phyloP scores from a whole-genome alignment of 495 filamentous ascomycete genomes.

The Penicillium lagena region DNA sequence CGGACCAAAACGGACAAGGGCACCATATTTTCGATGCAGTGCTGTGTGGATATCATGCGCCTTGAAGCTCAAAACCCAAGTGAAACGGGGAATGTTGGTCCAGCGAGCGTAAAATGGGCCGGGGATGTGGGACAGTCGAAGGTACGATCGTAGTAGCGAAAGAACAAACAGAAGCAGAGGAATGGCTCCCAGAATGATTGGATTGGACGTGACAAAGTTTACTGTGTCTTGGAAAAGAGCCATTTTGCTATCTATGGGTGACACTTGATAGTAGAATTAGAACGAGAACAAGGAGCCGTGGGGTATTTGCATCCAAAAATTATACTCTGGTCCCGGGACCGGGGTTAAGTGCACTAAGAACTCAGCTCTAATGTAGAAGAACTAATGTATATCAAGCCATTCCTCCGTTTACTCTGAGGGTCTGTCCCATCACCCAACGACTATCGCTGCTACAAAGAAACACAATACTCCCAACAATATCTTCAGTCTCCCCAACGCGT shows the following conservation, averaged over 20 bases:
- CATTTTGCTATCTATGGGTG: too few relatives aligned
- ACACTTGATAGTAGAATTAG: too few relatives aligned
- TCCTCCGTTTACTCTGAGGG: constrained; percentile 54
- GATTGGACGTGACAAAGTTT: too few relatives aligned
- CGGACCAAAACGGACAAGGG: constrained; percentile 50
- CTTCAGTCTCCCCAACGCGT: constrained; percentile 53
- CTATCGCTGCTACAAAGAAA: constrained; percentile 47
- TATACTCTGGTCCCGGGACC: too few relatives aligned
- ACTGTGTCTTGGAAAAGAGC: too few relatives aligned
- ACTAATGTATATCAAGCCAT: constrained; percentile 8
- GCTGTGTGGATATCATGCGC: constrained; percentile 21
- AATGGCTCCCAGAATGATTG: too few relatives aligned
- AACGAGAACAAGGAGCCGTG: too few relatives aligned
- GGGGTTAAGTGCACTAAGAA: too few relatives aligned
- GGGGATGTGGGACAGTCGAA: constrained; percentile 19
- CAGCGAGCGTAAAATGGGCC: constrained; percentile 34
- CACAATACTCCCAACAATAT: constrained; percentile 51
- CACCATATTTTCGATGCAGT: constrained; percentile 44
- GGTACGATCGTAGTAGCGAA: background rate
- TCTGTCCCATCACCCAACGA: constrained; percentile 62
- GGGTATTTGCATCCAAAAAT: too few relatives aligned
- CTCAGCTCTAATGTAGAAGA: too few relatives aligned
- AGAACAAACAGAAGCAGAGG: too few relatives aligned
- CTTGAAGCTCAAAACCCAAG: constrained; percentile 17
- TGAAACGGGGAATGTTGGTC: constrained; percentile 25